phyloP scores from a whole-genome alignment of 2,329 filamentous ascomycete genomes.

The Eutypella sp. region DNA sequence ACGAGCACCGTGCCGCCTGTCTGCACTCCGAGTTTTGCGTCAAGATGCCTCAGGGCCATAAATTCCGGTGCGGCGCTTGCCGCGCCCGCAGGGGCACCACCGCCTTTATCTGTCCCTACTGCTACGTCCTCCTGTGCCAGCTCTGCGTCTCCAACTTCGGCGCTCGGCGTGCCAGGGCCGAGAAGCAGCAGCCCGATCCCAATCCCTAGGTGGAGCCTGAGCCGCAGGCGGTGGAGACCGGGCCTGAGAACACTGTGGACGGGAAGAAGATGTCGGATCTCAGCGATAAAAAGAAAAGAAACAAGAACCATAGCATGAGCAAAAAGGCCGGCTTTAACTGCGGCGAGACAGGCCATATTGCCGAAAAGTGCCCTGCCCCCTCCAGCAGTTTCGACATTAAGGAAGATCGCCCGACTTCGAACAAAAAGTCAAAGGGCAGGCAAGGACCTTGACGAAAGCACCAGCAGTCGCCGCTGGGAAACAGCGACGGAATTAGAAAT shows the following conservation, averaged over 20 bases:
- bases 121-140: conserved; percentile 16
- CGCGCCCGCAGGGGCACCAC: conserved; percentile 15
- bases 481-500: too few relatives aligned
- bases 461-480: too few relatives aligned
- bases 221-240: neutral
- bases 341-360: too few relatives aligned
- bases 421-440: too few relatives aligned
- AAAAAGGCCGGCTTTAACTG: too few relatives aligned
- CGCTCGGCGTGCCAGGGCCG: conserved; percentile 7
- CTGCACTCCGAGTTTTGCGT: conserved; percentile 18
- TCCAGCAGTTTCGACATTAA: too few relatives aligned
- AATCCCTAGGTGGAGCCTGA: neutral
- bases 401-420: too few relatives aligned
- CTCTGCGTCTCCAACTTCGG: conserved; percentile 16
- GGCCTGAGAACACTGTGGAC: neutral
- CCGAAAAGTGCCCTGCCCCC: too few relatives aligned
- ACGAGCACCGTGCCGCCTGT: conserved; percentile 13
- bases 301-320: too few relatives aligned
- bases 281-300: too few relatives aligned
- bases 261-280: too few relatives aligned
- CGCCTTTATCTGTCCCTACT: conserved; percentile 21
- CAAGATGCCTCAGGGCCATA: conserved; percentile 15
- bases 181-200: neutral
- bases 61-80: conserved; percentile 19
- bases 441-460: too few relatives aligned